Evolutionary conservation across 495 filamentous ascomycete species (phyloP).

Genomic region (Aspergillus avenaceus): DNA sequence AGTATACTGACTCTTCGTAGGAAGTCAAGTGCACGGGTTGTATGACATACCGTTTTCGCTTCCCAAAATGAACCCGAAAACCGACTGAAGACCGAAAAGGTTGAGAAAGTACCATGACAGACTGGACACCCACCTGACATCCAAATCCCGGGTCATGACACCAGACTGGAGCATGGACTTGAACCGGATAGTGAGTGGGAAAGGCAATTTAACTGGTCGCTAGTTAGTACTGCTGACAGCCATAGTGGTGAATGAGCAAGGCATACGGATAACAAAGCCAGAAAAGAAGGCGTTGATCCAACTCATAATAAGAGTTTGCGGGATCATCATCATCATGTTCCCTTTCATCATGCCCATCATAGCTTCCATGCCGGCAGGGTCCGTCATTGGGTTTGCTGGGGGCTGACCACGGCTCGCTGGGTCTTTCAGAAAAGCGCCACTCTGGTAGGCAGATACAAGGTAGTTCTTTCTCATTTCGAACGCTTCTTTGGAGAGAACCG

Average conservation of each 20-base stretch:
- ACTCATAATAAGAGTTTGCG: constrained; percentile 97
- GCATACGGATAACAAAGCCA: constrained; percentile 93
- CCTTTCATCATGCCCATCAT: constrained; percentile 99
- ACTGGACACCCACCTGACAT: constrained; percentile 96
- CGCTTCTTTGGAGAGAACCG: constrained; percentile 63
- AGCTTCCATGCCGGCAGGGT: constrained; percentile 96
- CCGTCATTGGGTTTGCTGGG: constrained; percentile 89
- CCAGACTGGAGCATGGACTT: constrained; percentile 99
- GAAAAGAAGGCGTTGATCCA: constrained; percentile 99
- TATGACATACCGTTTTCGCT: constrained; percentile 81
- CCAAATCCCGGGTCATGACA: constrained; percentile 90
- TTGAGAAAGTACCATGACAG: constrained; percentile 99
- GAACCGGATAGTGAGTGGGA: constrained; percentile 95
- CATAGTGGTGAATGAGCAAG: constrained; percentile 8
- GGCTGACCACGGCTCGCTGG: constrained; percentile 81
- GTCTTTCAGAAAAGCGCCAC: constrained; percentile 83
- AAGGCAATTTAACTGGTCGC: constrained; percentile 87
- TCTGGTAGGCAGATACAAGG: constrained; percentile 73
- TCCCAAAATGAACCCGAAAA: constrained; percentile 96
- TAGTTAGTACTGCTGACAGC: constrained; percentile 6
- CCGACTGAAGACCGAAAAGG: constrained; percentile 90
- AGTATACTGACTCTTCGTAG: constrained; percentile 5
- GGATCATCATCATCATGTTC: constrained; percentile 99
- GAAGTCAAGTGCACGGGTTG: not conserved
- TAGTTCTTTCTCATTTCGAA: constrained; percentile 78